Evolutionary conservation across 352 stramenopile species (phyloP).

Genomic region (Halophytophthora polymorphica): DNA sequence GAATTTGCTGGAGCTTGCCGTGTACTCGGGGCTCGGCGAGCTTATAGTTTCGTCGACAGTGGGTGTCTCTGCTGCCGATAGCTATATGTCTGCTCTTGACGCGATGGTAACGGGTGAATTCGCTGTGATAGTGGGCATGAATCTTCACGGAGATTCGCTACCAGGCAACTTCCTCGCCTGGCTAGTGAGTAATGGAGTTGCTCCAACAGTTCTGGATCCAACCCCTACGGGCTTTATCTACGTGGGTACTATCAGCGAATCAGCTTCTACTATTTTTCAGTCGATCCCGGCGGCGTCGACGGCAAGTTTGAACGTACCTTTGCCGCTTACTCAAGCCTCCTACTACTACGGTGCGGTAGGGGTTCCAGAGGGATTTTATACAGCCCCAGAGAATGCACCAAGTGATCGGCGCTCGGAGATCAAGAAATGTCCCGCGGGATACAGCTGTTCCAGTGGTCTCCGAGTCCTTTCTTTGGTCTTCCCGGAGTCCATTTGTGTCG

Average conservation of each 20-base stretch:
- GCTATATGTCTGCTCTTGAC: slow-evolving; percentile 17
- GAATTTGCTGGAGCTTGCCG: slow-evolving; percentile 19
- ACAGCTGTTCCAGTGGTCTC: slow-evolving; percentile 31
- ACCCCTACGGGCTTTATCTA: slow-evolving; percentile 25
- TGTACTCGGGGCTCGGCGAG: slow-evolving; percentile 13
- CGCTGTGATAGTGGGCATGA: slow-evolving; percentile 15
- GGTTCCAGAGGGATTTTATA: slow-evolving; percentile 50
- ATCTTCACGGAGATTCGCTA: background rate
- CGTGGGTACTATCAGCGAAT: slow-evolving; percentile 19
- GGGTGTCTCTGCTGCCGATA: slow-evolving; percentile 3
- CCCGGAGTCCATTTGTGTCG: slow-evolving; percentile 28
- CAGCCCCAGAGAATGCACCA: slow-evolving; percentile 32
- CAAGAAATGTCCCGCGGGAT: slow-evolving; percentile 36
- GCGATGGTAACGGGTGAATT: slow-evolving; percentile 6
- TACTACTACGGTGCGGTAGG: slow-evolving; percentile 25
- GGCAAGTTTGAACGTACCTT: slow-evolving; percentile 10
- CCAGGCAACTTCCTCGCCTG: slow-evolving; percentile 12
- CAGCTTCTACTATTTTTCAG: slow-evolving; percentile 19
- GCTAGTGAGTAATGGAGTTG: slow-evolving; percentile 14
- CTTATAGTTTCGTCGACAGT: slow-evolving; percentile 1
- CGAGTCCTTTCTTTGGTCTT: slow-evolving; percentile 33
- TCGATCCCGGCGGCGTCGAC: slow-evolving; percentile 1
- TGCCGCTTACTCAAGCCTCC: slow-evolving; percentile 29
- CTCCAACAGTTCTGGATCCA: slow-evolving; percentile 11
- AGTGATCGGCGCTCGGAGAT: slow-evolving; percentile 29